A percentile compares a stretch with the other conserved stretches of the same genome.
These are phyloP conservation scores for Fallopia convolvulus DNA, from an alignment of 148 eudicot genomes.

Conservation along the genomic window DNA sequence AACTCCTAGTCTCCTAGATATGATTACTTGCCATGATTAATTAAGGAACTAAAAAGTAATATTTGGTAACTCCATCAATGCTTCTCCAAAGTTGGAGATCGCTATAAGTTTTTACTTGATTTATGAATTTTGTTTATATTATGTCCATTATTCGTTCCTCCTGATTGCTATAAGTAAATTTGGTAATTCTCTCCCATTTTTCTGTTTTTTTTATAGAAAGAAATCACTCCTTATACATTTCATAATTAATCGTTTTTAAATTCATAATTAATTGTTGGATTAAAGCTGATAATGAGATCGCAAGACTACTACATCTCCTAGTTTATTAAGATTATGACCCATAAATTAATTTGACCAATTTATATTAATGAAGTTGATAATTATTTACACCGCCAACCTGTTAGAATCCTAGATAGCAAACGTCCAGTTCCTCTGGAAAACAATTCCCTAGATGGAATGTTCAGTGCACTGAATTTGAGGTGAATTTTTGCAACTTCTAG, in stretches of 20 bases:
- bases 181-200: neutral
- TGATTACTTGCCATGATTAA: no score
- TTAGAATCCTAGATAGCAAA: neutral
- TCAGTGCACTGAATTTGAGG: neutral
- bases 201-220: neutral
- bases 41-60: neutral
- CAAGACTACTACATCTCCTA: no score
- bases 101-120: neutral
- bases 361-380: no score
- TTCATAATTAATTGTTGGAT: no score
- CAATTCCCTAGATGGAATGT: neutral
- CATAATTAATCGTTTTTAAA: no score
- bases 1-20: no score
- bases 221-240: no score
- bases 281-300: no score
- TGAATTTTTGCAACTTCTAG: neutral
- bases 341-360: no score
- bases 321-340: no score
- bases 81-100: neutral
- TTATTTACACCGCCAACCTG: neutral
- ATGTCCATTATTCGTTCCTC: neutral
- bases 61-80: neutral
- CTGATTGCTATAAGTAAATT: neutral
- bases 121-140: neutral
- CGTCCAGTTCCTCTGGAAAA: neutral